Conservation (phyloP, 1,284 basidiomycete species). For the Pascua guehoae region DNA sequence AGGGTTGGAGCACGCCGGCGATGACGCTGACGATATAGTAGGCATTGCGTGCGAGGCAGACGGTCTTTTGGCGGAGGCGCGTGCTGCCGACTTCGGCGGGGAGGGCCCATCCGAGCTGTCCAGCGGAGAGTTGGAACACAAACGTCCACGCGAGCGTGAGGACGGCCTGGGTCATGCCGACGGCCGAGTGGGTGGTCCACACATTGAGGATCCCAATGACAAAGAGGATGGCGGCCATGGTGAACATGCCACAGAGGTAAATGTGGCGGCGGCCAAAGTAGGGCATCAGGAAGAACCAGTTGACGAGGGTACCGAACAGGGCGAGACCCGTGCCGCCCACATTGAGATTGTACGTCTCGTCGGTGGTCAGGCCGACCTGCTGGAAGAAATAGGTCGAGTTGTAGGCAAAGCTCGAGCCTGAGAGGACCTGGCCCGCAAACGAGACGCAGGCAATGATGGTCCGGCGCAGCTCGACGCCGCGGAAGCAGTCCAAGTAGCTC, state of each 20-base stretch:
- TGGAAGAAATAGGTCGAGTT: slow-evolving; percentile 24
- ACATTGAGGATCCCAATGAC: slow-evolving; percentile 11
- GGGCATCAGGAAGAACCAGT: slow-evolving; percentile 24
- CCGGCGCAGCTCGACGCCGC: slow-evolving; percentile 18
- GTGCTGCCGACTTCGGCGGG: slow-evolving; percentile 21
- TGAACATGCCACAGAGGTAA: slow-evolving; percentile 16
- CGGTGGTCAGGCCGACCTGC: slow-evolving; percentile 12
- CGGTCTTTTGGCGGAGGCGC: slow-evolving; percentile 5
- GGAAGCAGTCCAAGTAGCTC: slow-evolving; percentile 25
- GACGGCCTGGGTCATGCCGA: slow-evolving; percentile 9
- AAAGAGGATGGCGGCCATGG: slow-evolving; percentile 15
- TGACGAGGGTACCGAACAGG: slow-evolving; percentile 12
- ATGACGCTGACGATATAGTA: neutral
- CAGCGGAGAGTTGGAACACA: slow-evolving; percentile 17
- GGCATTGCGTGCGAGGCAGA: neutral
- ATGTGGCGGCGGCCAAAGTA: slow-evolving; percentile 17
- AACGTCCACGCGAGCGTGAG: slow-evolving; percentile 19
- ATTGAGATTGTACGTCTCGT: slow-evolving; percentile 13
- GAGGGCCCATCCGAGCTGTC: slow-evolving; percentile 19
- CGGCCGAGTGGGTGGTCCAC: neutral
- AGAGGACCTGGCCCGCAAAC: neutral
- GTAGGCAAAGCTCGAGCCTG: slow-evolving; percentile 10
- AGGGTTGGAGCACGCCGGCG: neutral
- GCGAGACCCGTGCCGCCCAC: slow-evolving; percentile 20
- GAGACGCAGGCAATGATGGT: slow-evolving; percentile 14